Percentiles rank a stretch among this genome's conserved stretches.
Conservation (phyloP, 768 basidiomycete genomes). For the Boletus rex-veris region DNA sequence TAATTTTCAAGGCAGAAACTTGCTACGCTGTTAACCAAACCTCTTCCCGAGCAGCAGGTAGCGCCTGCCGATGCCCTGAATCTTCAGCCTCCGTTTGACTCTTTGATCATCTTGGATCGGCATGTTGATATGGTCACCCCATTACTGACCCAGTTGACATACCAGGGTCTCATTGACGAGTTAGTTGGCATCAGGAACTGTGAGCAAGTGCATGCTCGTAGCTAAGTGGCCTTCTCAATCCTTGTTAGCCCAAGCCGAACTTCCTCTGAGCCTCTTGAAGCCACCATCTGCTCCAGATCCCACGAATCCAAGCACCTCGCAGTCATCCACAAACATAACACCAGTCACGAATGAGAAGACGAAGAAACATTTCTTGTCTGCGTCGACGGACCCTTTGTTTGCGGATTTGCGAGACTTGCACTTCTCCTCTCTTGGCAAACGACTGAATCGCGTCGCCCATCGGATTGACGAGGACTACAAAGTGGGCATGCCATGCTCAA, state of each 20-base stretch:
- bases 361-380: conserved; percentile 85
- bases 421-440: conserved; percentile 83
- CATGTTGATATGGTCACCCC: conserved; percentile 95
- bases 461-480: conserved; percentile 92
- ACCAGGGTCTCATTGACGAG: conserved; percentile 95
- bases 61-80: conserved; percentile 41
- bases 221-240: not conserved
- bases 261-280: conserved; percentile 67
- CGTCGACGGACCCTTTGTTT: conserved; percentile 74
- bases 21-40: conserved; percentile 63
- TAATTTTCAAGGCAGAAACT: conserved; percentile 55
- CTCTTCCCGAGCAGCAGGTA: conserved; percentile 42
- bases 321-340: conserved; percentile 43
- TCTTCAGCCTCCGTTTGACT: conserved; percentile 68
- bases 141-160: conserved; percentile 91
- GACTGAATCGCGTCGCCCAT: conserved; percentile 75
- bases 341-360: conserved; percentile 73
- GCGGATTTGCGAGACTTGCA: conserved; percentile 86
- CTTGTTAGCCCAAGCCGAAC: conserved; percentile 66
- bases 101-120: conserved; percentile 85
- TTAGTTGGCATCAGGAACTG: conserved; percentile 87
- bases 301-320: conserved; percentile 38
- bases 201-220: conserved; percentile 35
- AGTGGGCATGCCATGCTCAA: conserved; percentile 35
- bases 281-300: conserved; percentile 49